phyloP scores from a whole-genome alignment of 345 rosid genomes.

The Eucalyptus coolabah region DNA sequence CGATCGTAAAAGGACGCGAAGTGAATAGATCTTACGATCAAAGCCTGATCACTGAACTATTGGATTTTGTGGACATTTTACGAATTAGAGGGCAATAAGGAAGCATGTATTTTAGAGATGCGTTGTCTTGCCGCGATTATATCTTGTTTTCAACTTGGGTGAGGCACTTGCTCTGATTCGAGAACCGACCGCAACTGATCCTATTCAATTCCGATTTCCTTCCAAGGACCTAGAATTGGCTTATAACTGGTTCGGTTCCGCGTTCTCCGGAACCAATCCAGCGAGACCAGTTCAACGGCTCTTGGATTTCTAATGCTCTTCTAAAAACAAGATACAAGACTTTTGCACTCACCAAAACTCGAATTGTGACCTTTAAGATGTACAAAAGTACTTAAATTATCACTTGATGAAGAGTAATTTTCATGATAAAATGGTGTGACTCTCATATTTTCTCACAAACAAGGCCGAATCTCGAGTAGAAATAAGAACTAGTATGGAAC shows the following conservation, averaged over 20 bases:
- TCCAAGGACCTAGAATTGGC: background rate
- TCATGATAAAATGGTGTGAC: background rate
- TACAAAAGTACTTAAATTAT: background rate
- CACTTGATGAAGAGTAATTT: background rate
- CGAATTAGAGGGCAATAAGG: background rate
- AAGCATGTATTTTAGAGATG: background rate
- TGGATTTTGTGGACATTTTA: background rate
- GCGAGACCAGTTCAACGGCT: background rate
- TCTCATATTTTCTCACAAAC: background rate
- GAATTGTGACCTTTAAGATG: background rate
- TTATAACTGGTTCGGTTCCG: background rate
- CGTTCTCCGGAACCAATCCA: background rate
- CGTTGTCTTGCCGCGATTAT: background rate
- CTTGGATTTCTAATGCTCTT: background rate
- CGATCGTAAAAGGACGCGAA: background rate
- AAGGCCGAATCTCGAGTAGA: background rate
- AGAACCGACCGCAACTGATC: background rate
- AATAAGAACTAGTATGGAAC: background rate
- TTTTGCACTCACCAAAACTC: background rate
- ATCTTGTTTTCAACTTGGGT: background rate
- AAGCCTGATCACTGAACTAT: background rate
- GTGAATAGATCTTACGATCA: background rate
- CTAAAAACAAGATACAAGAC: background rate
- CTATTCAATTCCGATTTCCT: background rate
- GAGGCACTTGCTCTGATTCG: background rate